Evolutionary conservation across 805 yeast species (phyloP).

Genomic region (Barnettozyma botsteinii): DNA sequence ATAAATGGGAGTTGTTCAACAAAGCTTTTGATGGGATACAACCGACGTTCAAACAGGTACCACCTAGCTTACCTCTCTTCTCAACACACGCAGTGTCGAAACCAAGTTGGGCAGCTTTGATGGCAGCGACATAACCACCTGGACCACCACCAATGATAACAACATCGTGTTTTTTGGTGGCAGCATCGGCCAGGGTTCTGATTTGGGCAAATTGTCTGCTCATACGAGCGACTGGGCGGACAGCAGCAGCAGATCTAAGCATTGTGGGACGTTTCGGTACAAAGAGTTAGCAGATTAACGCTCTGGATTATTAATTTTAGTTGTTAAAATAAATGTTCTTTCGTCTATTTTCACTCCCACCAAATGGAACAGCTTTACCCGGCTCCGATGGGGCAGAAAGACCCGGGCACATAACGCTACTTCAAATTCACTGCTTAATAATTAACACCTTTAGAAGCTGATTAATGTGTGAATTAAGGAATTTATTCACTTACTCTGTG

Average conservation of each 20-base stretch:
- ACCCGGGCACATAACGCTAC: neutral
- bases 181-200: conserved; percentile 14
- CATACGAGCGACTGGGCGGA: conserved; percentile 13
- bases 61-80: conserved; percentile 94
- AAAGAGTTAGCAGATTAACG: too few relatives aligned
- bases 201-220: conserved; percentile 3
- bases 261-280: too few relatives aligned
- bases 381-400: conserved; percentile 2
- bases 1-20: conserved; percentile 89
- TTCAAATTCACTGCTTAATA: too few relatives aligned
- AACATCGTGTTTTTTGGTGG: conserved; percentile 63
- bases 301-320: neutral
- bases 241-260: conserved; percentile 17
- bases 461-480: too few relatives aligned
- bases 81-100: conserved; percentile 93
- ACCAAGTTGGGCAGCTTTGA: conserved; percentile 96
- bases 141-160: conserved; percentile 99
- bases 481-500: too few relatives aligned
- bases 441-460: too few relatives aligned
- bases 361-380: conserved; percentile 4
- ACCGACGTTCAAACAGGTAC: conserved; percentile 97
- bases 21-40: conserved; percentile 98
- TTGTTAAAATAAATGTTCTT: neutral
- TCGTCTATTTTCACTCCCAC: conserved; percentile 4
- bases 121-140: conserved; percentile 99